Conservation (phyloP, 192 early-diverging fungal genomes). For the Coemansia sp. region DNA sequence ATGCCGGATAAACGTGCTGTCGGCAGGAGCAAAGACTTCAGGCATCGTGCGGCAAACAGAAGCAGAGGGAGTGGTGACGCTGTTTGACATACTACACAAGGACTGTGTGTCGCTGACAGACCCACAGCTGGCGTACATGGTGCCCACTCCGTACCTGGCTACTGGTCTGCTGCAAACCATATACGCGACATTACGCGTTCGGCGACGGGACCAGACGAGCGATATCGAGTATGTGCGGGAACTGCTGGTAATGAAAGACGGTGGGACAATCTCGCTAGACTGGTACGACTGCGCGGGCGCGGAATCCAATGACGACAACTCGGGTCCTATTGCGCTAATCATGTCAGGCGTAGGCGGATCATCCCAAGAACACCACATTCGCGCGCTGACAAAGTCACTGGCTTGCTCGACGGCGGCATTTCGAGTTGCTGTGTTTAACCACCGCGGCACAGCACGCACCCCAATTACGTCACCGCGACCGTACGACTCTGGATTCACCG, state of each 20-base stretch:
- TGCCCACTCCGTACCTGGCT: constrained; percentile 71
- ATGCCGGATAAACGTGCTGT: constrained; percentile 33
- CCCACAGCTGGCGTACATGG: constrained; percentile 54
- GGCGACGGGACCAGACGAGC: constrained; percentile 30
- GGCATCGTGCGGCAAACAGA: constrained; percentile 33
- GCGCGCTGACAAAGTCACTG: constrained; percentile 65
- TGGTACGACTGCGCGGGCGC: constrained; percentile 58
- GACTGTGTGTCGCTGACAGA: constrained; percentile 64
- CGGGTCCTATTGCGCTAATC: constrained; percentile 66
- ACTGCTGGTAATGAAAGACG: constrained; percentile 65
- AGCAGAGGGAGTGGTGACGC: constrained; percentile 24
- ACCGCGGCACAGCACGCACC: constrained; percentile 81
- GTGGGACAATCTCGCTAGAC: constrained; percentile 84
- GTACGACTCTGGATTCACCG: constrained; percentile 77
- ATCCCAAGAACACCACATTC: constrained; percentile 86
- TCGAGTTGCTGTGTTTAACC: constrained; percentile 79
- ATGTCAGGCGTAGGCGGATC: constrained; percentile 92
- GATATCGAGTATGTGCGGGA: constrained; percentile 45
- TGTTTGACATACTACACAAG: constrained; percentile 29
- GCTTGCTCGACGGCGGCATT: constrained; percentile 52
- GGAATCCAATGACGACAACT: constrained; percentile 35
- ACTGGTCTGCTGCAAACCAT: constrained; percentile 79
- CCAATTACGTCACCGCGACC: constrained; percentile 72
- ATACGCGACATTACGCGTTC: constrained; percentile 44
- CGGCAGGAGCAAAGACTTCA: constrained; percentile 35